Base-by-base conservation (phyloP, 495 filamentous ascomycete genomes). In the Aspergillus sclerotioniger region DNA sequence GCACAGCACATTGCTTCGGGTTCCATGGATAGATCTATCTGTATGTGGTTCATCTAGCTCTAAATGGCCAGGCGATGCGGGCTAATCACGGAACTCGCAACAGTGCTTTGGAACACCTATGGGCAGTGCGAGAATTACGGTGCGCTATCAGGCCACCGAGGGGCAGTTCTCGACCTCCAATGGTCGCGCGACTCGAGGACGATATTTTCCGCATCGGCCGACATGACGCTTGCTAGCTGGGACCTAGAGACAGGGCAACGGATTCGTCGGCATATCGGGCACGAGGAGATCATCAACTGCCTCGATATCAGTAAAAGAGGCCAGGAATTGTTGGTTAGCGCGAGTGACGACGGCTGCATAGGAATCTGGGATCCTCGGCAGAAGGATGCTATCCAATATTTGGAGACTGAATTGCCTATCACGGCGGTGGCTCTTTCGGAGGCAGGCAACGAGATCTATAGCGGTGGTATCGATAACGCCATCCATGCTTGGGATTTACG, bases 401-500 rank as follows among this genome's bases (percentile, higher is more conserved):
- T 98, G 51, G 84, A 93, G 67, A 96, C 92, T 0, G 89, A 95
- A 51, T 94, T 96, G 51, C 94, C 95, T 6, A 86, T 99, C 61
- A 97, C 93, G 0, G 89, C 92, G 0, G 87, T 98, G 0, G 91
- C 93, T 4, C 71, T 97, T 7, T 87, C 92, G 5, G 92, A 96
- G 73, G 90, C 91, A 16, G 94, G 93, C 15, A 96, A 94, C 68
- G 95, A 99, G 73, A 82, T 99, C 7, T 99, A 92, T 70, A 92
- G 88, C 16, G 94, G 94, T 35, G 89, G 92, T 9, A 97, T 99
- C 55, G 94, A 98, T 70, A 96, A 97, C 62, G 91, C 95, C 56
- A 96, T 99, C 68, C 92, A 95, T 67, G 90, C 94, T 7, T 99
- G 93, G 91, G 95, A 99, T 74, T 71, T 97, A 57, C 86, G 95